Base-by-base conservation (phyloP, 192 early-diverging fungal species). In the Kappamyces sp. region DNA sequence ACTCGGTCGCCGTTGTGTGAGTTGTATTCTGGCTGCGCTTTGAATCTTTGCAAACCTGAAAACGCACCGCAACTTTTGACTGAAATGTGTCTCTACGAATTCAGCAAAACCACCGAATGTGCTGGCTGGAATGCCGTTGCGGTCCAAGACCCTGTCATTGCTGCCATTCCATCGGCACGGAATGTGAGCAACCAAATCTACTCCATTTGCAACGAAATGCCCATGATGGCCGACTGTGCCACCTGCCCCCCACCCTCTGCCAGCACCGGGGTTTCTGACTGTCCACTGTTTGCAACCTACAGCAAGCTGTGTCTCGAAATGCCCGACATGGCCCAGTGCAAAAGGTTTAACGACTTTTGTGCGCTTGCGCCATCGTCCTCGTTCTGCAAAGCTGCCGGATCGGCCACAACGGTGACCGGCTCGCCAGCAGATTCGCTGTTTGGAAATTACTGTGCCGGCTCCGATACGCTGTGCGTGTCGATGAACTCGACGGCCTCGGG, bases 181-280 rank as follows among this genome's bases (percentile, higher is more conserved):
- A 43, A 43, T n/a, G n/a, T n/a, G 7, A 8, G 8, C n/a, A n/a
- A 43, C n/a, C 7, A 8, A n/a, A n/a, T 43, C 8, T 43, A 43
- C n/a, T n/a, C n/a, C 42, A 43, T 43, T n/a, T 43, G 42, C 42
- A 43, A n/a, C n/a, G 42, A 43, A n/a, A 43, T 43, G 42, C 42
- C 42, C n/a, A 43, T 43, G 42, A 43, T 43, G 42, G 7, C 42
- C n/a, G 42, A 43, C 42, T 43, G 42, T n/a, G n/a, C 7, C 7
- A 43, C 42, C 7, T 43, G 42, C 42, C 8, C 8, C n/a, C 42
- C 42, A 7, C 42, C 42, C 7, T 8, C 8, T 43, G n/a, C 7
- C n/a, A n/a, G 7, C 8, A 43, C 42, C n/a, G 42, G 42, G 7
- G n/a, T 43, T n/a, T 43, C 42, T 43, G 42, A 43, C n/a, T 43